These are phyloP conservation scores for Chionographis japonica DNA, from an alignment of 106 monocot genomes.

Conservation along the genomic window DNA sequence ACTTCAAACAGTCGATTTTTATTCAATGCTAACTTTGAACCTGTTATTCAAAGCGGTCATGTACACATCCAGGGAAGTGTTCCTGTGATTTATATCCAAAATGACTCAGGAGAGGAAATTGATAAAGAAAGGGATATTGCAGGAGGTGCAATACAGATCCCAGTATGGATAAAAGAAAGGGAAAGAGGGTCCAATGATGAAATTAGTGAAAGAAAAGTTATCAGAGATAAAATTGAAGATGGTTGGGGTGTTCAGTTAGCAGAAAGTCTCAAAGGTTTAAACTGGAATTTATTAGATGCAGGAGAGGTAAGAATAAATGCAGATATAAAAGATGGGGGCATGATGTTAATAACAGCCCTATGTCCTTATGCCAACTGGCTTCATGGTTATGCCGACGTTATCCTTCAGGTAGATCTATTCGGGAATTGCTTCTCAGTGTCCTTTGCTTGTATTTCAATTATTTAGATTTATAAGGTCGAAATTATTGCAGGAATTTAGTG, in stretches of 20 bases:
- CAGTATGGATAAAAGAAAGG: slow-evolving; percentile 71
- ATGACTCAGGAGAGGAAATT: slow-evolving; percentile 41
- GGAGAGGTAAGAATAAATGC: slow-evolving; percentile 88
- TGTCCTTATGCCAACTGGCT: slow-evolving; percentile 91
- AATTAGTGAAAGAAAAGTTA: slow-evolving; percentile 49
- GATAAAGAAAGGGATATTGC: slow-evolving; percentile 33
- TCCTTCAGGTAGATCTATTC: slow-evolving; percentile 66
- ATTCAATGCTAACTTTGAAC: slow-evolving; percentile 97
- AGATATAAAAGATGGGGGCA: slow-evolving; percentile 99
- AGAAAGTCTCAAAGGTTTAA: slow-evolving; percentile 90
- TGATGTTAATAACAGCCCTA: slow-evolving; percentile 89
- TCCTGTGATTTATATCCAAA: slow-evolving; percentile 69
- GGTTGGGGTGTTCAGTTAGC: slow-evolving; percentile 87
- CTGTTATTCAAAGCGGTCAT: slow-evolving; percentile 88
- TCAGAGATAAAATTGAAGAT: slow-evolving; percentile 87
- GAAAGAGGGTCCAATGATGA: slow-evolving; percentile 45
- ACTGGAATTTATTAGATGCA: slow-evolving; percentile 79
- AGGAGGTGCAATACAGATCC: slow-evolving; percentile 41
- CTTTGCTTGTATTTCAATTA: no score
- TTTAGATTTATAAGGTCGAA: no score
- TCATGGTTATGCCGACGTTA: slow-evolving; percentile 94
- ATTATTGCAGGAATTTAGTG: no score
- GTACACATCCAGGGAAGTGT: slow-evolving; percentile 97
- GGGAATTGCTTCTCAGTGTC: neutral
- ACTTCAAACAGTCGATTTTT: slow-evolving; percentile 76